These are phyloP conservation scores for Candida sphagnicola DNA, from an alignment of 805 yeast genomes.

Conservation along the genomic window DNA sequence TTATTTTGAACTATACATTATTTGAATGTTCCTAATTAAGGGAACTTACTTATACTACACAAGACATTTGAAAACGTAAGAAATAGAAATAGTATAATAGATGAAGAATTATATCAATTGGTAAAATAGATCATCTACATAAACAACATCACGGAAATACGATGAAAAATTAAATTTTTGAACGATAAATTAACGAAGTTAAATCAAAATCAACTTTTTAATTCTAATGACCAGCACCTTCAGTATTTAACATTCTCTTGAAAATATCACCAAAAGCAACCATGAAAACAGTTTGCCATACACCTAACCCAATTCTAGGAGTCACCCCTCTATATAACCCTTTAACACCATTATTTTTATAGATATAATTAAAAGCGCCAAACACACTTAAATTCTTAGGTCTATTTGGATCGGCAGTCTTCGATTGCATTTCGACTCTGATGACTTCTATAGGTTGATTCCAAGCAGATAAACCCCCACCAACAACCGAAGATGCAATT, in stretches of 20 bases:
- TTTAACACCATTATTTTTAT: constrained; percentile 73
- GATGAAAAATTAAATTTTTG: too few species aligned
- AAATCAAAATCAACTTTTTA: too few species aligned
- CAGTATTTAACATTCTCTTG: constrained; percentile 39
- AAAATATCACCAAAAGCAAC: constrained; percentile 93
- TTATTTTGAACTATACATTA: too few species aligned
- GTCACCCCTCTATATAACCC: constrained; percentile 96
- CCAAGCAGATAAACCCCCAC: constrained; percentile 99
- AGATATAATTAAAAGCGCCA: constrained; percentile 78
- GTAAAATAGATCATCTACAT: too few species aligned
- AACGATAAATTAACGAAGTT: too few species aligned
- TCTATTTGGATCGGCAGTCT: constrained; percentile 90
- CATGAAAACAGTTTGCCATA: constrained; percentile 99
- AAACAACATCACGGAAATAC: too few species aligned
- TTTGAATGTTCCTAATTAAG: too few species aligned
- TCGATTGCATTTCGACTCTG: constrained; percentile 97
- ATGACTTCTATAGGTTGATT: constrained; percentile 98
- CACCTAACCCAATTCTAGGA: constrained; percentile 93
- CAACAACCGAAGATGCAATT: constrained; percentile 78
- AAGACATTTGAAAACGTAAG: too few species aligned
- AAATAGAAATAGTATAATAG: too few species aligned
- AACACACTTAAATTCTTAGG: constrained; percentile 84
- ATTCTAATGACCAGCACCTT: constrained; percentile 19
- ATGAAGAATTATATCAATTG: too few species aligned
- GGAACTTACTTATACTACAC: too few species aligned